Conservation (phyloP, 768 basidiomycete species). For the Strobilomyces echinocephalus region DNA sequence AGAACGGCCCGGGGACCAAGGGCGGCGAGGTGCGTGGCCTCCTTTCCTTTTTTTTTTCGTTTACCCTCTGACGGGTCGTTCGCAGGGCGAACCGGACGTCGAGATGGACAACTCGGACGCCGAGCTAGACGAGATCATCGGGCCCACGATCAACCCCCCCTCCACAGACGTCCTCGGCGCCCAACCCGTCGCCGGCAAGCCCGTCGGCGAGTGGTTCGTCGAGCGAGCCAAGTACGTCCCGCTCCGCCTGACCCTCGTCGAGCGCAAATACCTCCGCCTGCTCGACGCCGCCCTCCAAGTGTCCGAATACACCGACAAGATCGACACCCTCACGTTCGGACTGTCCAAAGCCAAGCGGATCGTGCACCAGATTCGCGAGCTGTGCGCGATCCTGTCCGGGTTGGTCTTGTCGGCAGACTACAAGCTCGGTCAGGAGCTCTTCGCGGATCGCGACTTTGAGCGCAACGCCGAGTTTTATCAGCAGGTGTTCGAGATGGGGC, state of each 20-base stretch:
- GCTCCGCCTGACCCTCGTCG: constrained; percentile 63
- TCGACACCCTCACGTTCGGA: constrained; percentile 75
- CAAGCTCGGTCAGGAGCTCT: constrained; percentile 83
- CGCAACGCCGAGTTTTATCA: constrained; percentile 79
- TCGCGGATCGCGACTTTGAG: constrained; percentile 76
- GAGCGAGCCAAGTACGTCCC: constrained; percentile 80
- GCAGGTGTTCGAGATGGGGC: constrained; percentile 72
- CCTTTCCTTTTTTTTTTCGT: background rate
- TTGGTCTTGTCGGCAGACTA: constrained; percentile 80
- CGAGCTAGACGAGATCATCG: constrained; percentile 36
- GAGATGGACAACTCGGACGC: constrained; percentile 36
- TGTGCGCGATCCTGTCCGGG: constrained; percentile 85
- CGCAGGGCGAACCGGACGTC: constrained; percentile 30
- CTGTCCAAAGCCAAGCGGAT: constrained; percentile 83
- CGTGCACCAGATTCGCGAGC: constrained; percentile 79
- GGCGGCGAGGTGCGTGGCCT: constrained; percentile 18
- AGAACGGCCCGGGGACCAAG: constrained; percentile 9
- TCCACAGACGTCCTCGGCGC: constrained; percentile 39
- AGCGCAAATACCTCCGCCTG: constrained; percentile 81
- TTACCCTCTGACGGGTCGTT: no score
- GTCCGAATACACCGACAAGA: constrained; percentile 87
- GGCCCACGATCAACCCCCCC: constrained; percentile 10
- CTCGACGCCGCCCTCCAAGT: constrained; percentile 81
- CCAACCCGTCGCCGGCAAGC: constrained; percentile 54
- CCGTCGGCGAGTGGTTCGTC: constrained; percentile 82